Conservation (phyloP, 176 grass and related monocot species). For the Phoenix dactylifera region DNA sequence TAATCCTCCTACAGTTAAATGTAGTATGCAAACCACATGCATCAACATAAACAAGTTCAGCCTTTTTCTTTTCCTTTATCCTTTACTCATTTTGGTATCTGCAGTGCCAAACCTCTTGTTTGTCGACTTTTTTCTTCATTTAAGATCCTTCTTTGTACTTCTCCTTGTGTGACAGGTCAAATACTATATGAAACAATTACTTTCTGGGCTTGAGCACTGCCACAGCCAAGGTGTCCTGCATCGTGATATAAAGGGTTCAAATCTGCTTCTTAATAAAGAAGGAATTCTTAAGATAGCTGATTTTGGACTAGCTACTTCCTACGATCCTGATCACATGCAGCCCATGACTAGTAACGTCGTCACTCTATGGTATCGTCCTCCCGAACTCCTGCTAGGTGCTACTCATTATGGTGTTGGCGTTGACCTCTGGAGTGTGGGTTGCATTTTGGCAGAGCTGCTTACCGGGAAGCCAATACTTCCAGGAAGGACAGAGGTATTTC, state of each 20-base stretch:
- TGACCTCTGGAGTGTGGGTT: conserved; percentile 95
- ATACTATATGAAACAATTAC: conserved; percentile 84
- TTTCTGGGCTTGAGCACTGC: conserved; percentile 79
- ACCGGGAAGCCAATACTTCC: conserved; percentile 65
- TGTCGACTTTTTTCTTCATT: neutral
- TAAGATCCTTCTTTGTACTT: neutral
- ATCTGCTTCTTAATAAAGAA: conserved; percentile 63
- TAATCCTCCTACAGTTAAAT: too few species aligned
- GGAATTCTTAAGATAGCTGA: conserved; percentile 93
- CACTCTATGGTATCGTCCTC: conserved; percentile 96
- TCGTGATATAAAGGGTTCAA: conserved; percentile 91
- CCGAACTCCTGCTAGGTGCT: conserved; percentile 81
- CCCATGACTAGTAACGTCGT: conserved; percentile 89
- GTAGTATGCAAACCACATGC: too few species aligned
- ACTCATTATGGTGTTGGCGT: conserved; percentile 71
- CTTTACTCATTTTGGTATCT: too few species aligned
- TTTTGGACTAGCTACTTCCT: conserved; percentile 75
- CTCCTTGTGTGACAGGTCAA: conserved; percentile 49
- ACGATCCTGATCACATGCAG: conserved; percentile 35
- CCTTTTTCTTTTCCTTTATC: too few species aligned
- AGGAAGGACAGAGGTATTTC: conserved; percentile 71
- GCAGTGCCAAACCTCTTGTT: neutral
- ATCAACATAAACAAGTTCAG: too few species aligned
- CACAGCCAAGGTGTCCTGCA: conserved; percentile 71
- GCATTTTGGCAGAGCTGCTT: conserved; percentile 80